phyloP scores from a whole-genome alignment of 257 asterid species.

The Solanum clarkiae region DNA sequence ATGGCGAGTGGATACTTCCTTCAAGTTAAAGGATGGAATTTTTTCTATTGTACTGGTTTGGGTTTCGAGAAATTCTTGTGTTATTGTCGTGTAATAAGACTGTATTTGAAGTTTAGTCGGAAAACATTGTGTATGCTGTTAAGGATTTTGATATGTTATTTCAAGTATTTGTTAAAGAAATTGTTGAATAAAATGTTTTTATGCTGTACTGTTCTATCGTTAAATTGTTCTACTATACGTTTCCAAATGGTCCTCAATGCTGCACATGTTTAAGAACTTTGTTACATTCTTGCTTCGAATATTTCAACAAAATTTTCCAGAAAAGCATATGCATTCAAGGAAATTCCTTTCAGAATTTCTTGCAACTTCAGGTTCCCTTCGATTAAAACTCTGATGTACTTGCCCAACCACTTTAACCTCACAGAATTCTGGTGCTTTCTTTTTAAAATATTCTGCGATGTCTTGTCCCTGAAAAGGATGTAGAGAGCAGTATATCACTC shows the following conservation, averaged over 20 bases:
- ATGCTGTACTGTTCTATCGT: too few species aligned
- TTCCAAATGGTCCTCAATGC: background rate
- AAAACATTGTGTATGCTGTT: background rate
- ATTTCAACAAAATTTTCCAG: constrained; percentile 24
- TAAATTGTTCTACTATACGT: background rate
- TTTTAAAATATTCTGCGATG: constrained; percentile 52
- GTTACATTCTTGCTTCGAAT: background rate
- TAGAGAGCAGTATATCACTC: background rate
- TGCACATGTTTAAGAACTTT: background rate
- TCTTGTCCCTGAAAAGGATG: constrained; percentile 27
- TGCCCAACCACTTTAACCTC: constrained; percentile 35
- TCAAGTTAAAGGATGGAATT: background rate
- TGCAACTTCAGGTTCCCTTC: constrained; percentile 5
- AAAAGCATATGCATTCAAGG: constrained; percentile 54
- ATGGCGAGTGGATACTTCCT: background rate
- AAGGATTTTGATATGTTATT: background rate
- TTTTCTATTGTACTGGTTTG: background rate
- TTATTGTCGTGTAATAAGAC: background rate
- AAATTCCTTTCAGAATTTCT: constrained; percentile 27
- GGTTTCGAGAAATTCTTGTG: background rate
- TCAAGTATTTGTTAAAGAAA: background rate
- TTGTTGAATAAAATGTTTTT: background rate
- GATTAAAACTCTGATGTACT: constrained; percentile 4
- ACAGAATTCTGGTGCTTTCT: constrained; percentile 50
- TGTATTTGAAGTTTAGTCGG: background rate